Base-by-base conservation (phyloP, 805 yeast genomes). In the Cyberlindnera maritima region DNA sequence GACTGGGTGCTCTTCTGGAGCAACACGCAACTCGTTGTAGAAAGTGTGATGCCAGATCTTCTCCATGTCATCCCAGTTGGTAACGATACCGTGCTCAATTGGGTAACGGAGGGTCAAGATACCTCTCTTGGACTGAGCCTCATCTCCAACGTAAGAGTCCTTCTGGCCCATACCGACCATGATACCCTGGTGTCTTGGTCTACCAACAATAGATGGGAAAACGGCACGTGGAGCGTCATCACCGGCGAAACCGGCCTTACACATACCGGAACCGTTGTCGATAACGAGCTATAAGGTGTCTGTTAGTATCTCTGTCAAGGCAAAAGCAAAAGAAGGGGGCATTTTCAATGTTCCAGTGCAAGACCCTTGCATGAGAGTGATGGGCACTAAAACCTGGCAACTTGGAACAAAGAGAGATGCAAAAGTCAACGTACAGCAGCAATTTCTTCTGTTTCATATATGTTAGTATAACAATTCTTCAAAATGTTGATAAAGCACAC, bases 171-270 rank as follows among this genome's bases (percentile, higher is more conserved):
- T 90, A 76, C 99, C 99, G 65, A 92, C 98, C 97, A 91, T 91
- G 81, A 90, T 91, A 85, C 98, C 98, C 76, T 94, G 98, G 75
- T 94, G 99, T 84, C 96, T 91, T 80, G 99, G 98, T 80, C 99
- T 94, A 79, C 99, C 99, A 59, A 92, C 99, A 69, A 94, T 92
- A 55, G 98, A 94, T 70, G 99, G 99, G 92, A 94, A 94, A 64
- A 94, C 99, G 67, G 99, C 98, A 76, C 97, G 88, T 71, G 99
- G 99, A 59, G 98, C 98, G 80, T 94, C 99, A 71, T 94, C 98
- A 81, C 99, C 99, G 83, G 99, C 98, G 73, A 91, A 94, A 77
- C 99, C 99, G 92, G 99, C 99, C 75, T 94, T 94, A 85, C 99
- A 94, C 98, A 94, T 94, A 83, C 99, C 99, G 70, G 99, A 94